phyloP scores from a whole-genome alignment of 2,329 filamentous ascomycete genomes.

The Talaromyces sp. region DNA sequence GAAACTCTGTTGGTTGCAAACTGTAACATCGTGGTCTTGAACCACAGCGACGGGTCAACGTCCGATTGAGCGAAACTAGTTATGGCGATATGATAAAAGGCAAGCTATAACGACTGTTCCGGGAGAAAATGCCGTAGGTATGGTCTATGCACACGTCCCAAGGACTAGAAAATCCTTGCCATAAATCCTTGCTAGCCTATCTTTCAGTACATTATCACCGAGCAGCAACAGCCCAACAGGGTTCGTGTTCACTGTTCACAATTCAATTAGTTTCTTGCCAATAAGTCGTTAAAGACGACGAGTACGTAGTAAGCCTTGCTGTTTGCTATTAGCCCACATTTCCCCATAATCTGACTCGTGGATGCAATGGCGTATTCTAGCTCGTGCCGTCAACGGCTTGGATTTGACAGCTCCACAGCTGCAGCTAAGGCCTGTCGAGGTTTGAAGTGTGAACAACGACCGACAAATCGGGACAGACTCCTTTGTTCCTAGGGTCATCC shows the following conservation, averaged over 20 bases:
- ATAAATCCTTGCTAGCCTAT: background rate
- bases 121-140: background rate
- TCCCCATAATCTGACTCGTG: background rate
- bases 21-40: background rate
- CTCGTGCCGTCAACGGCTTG: background rate
- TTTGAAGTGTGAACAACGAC: background rate
- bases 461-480: background rate
- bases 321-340: background rate
- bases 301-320: background rate
- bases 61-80: background rate
- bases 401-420: slow-evolving; percentile 1
- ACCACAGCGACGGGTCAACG: no score
- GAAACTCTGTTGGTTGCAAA: background rate
- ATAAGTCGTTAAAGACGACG: background rate
- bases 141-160: background rate
- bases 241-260: background rate
- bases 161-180: background rate
- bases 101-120: background rate
- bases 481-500: background rate
- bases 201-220: no score
- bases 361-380: background rate
- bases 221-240: background rate
- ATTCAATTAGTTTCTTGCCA: no score
- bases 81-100: background rate
- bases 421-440: background rate